Evolutionary conservation across 495 filamentous ascomycete genomes (phyloP).

Genomic region (Immersiella caudata): DNA sequence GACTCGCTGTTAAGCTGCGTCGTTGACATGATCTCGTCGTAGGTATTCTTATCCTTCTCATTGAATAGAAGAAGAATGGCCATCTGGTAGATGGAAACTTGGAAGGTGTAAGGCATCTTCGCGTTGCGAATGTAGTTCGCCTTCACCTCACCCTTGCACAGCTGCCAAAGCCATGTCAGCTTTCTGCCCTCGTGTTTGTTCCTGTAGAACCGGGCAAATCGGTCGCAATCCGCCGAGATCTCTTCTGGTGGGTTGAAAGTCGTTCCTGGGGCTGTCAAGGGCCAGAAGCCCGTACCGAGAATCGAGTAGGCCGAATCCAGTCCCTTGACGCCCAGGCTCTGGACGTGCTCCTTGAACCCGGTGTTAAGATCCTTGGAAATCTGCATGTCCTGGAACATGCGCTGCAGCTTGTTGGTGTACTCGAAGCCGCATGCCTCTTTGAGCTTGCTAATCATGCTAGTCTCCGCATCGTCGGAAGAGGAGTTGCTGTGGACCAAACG

Average conservation of each 20-base stretch:
- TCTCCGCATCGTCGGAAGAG: constrained; percentile 95
- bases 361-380: constrained; percentile 96
- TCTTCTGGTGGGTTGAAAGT: constrained; percentile 83
- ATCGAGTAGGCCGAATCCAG: constrained; percentile 84
- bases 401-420: constrained; percentile 98
- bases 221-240: constrained; percentile 82
- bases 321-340: constrained; percentile 47
- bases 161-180: constrained; percentile 96
- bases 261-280: constrained; percentile 80
- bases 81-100: constrained; percentile 97
- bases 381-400: constrained; percentile 99
- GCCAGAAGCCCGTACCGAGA: constrained; percentile 97
- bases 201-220: constrained; percentile 88
- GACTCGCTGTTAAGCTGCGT: constrained; percentile 78
- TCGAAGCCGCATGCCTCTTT: constrained; percentile 99
- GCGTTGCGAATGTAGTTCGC: constrained; percentile 85
- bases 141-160: constrained; percentile 96
- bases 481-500: constrained; percentile 92
- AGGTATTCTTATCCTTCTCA: constrained; percentile 78
- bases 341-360: constrained; percentile 67
- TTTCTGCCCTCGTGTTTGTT: constrained; percentile 96
- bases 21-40: constrained; percentile 80
- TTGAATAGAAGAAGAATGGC: constrained; percentile 96
- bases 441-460: constrained; percentile 98
- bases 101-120: constrained; percentile 94